Percentiles rank a stretch among this genome's conserved stretches.
Conservation (phyloP, 2,329 filamentous ascomycete species). For the Curvularia verruculosa region DNA sequence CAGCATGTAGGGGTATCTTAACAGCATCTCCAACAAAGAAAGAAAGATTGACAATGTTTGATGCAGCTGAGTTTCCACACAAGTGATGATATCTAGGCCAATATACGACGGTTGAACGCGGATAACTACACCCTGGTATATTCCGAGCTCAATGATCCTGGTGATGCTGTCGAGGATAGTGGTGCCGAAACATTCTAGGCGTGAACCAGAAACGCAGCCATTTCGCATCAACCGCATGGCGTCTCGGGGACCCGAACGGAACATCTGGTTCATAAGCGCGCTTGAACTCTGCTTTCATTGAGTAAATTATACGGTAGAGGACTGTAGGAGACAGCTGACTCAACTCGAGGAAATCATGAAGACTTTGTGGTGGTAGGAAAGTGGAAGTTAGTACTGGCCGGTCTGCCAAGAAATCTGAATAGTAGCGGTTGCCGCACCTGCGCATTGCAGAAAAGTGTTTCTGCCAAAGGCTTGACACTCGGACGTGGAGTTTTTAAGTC, state of each 20-base stretch:
- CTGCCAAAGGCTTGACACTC: neutral
- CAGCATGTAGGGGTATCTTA: conserved; percentile 14
- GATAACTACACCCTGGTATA: conserved; percentile 17
- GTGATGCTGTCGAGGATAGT: conserved; percentile 4
- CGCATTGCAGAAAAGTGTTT: neutral
- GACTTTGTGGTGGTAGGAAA: neutral
- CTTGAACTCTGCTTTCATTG: neutral
- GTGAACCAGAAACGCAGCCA: conserved; percentile 21
- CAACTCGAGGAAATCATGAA: neutral
- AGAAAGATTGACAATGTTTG: conserved; percentile 1
- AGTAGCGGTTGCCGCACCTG: neutral
- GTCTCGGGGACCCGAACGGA: neutral
- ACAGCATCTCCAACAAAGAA: conserved; percentile 9
- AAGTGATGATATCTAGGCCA: conserved; percentile 1
- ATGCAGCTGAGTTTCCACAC: conserved; percentile 19
- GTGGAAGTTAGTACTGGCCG: neutral
- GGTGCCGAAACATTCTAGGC: conserved; percentile 35
- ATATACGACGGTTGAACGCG: conserved; percentile 3
- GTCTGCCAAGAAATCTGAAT: neutral
- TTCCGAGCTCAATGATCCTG: conserved; percentile 9
- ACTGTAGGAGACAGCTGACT: neutral
- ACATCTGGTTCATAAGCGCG: too few relatives aligned
- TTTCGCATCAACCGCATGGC: conserved; percentile 2
- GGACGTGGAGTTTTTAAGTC: neutral
- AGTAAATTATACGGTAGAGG: too few relatives aligned